A percentile compares a stretch with the other conserved stretches of the same genome.
Conservation (phyloP, 176 grass and related monocot genomes). For the Triticum urartu region DNA sequence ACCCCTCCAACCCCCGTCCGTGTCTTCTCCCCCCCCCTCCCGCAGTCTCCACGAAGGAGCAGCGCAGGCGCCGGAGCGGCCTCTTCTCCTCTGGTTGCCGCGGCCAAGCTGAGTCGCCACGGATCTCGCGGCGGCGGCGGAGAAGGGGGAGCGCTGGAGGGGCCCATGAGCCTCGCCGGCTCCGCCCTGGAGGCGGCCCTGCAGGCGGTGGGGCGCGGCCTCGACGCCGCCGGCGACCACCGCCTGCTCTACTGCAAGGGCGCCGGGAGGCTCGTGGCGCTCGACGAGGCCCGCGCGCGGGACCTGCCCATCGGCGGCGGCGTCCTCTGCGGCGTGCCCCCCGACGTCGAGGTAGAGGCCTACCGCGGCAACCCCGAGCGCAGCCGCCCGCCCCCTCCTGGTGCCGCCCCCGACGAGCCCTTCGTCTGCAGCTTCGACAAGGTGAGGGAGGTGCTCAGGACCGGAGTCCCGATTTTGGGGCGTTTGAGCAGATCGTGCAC, state of each 20-base stretch:
- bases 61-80: neutral
- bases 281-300: conserved; percentile 49
- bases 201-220: conserved; percentile 67
- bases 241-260: conserved; percentile 80
- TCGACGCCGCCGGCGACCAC: conserved; percentile 71
- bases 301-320: conserved; percentile 31
- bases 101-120: conserved; percentile 7
- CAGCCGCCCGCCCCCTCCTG: conserved; percentile 15
- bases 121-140: conserved; percentile 35
- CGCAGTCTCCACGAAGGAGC: conserved; percentile 2
- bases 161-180: conserved; percentile 43
- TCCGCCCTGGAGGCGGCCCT: conserved; percentile 66
- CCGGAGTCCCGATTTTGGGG: neutral
- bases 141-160: conserved; percentile 26
- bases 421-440: conserved; percentile 64
- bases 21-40: conserved; percentile 13
- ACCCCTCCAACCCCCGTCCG: neutral
- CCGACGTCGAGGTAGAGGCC: conserved; percentile 51
- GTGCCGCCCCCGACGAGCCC: conserved; percentile 22
- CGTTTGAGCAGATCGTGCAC: conserved; percentile 30
- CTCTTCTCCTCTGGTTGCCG: neutral
- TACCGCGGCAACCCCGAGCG: conserved; percentile 36
- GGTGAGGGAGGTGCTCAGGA: conserved; percentile 41
- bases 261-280: conserved; percentile 53
- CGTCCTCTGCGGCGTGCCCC: conserved; percentile 54